These are phyloP conservation scores for Ceratobasidium sp. DNA, from an alignment of 1,284 basidiomycete species.

Conservation along the genomic window DNA sequence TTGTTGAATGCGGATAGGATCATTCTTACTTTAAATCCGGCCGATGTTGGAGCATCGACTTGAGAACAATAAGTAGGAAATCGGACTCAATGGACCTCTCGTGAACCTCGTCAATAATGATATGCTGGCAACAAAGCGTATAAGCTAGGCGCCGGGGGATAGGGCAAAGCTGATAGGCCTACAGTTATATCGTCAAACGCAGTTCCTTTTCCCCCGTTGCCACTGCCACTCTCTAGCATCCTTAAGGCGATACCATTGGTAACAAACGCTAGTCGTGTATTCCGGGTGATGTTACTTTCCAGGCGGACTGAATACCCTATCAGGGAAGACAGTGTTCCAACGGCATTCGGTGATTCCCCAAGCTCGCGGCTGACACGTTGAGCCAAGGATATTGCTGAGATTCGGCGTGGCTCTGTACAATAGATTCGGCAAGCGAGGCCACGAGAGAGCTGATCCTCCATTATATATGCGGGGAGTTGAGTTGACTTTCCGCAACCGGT, in stretches of 20 bases:
- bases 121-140: slow-evolving; percentile 59
- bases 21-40: slow-evolving; percentile 77
- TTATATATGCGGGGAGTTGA: slow-evolving; percentile 92
- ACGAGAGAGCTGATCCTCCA: slow-evolving; percentile 86
- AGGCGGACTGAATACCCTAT: slow-evolving; percentile 96
- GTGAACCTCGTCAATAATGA: slow-evolving; percentile 90
- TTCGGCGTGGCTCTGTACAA: slow-evolving; percentile 95
- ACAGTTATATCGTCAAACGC: slow-evolving; percentile 95
- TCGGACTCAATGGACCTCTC: slow-evolving; percentile 98
- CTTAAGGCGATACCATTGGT: slow-evolving; percentile 96
- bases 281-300: slow-evolving; percentile 84
- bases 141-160: neutral
- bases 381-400: slow-evolving; percentile 96
- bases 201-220: slow-evolving; percentile 67
- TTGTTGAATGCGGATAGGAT: neutral
- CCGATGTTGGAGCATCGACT: slow-evolving; percentile 81
- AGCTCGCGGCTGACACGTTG: slow-evolving; percentile 94
- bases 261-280: slow-evolving; percentile 83
- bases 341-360: slow-evolving; percentile 82
- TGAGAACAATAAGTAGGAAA: slow-evolving; percentile 94
- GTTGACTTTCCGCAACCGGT: slow-evolving; percentile 99
- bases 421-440: slow-evolving; percentile 91
- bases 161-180: slow-evolving; percentile 48
- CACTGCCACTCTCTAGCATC: slow-evolving; percentile 88
- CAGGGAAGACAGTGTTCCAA: slow-evolving; percentile 80